phyloP scores from a whole-genome alignment of 371 early-diverging fungal species.

The Blastocladiella emersonii region DNA sequence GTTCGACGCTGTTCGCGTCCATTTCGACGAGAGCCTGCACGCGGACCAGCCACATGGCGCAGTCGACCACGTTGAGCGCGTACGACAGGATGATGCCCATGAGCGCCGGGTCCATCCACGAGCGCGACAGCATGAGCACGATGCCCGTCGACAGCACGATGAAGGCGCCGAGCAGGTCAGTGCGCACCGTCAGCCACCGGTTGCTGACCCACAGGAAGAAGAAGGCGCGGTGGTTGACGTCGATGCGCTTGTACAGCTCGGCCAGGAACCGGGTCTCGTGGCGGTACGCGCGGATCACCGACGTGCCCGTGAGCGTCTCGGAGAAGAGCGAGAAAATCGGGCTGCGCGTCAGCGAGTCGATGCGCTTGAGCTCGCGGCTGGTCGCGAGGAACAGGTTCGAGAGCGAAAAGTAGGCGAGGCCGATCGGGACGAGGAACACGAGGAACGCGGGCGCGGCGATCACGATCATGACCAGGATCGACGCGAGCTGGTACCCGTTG shows the following conservation, averaged over 20 bases:
- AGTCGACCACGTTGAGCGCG: conserved; percentile 44
- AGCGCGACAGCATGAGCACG: neutral
- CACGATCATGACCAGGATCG: neutral
- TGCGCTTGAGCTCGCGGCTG: conserved; percentile 33
- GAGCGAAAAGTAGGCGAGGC: neutral
- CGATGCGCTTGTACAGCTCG: conserved; percentile 26
- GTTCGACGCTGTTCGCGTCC: conserved; percentile 73
- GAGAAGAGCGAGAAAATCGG: conserved; percentile 24
- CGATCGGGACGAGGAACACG: neutral
- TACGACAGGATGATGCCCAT: conserved; percentile 70
- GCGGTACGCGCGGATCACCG: conserved; percentile 64
- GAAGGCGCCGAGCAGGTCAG: conserved; percentile 51
- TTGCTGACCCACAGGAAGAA: conserved; percentile 65
- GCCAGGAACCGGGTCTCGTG: conserved; percentile 40
- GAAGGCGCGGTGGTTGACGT: conserved; percentile 62
- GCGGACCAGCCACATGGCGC: conserved; percentile 64
- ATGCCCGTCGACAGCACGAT: conserved; percentile 23
- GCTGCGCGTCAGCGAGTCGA: conserved; percentile 31
- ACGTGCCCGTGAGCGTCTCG: conserved; percentile 37
- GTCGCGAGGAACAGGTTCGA: conserved; percentile 33
- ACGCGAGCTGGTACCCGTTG: neutral
- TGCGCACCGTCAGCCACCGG: conserved; percentile 78
- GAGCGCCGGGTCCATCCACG: conserved; percentile 49
- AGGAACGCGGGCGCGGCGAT: neutral
- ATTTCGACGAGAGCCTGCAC: conserved; percentile 66